A percentile compares a stretch with the other conserved stretches of the same genome.
These are phyloP conservation scores for Ceratocystis lukuohia DNA, from an alignment of 2,329 filamentous ascomycete genomes.

Conservation along the genomic window DNA sequence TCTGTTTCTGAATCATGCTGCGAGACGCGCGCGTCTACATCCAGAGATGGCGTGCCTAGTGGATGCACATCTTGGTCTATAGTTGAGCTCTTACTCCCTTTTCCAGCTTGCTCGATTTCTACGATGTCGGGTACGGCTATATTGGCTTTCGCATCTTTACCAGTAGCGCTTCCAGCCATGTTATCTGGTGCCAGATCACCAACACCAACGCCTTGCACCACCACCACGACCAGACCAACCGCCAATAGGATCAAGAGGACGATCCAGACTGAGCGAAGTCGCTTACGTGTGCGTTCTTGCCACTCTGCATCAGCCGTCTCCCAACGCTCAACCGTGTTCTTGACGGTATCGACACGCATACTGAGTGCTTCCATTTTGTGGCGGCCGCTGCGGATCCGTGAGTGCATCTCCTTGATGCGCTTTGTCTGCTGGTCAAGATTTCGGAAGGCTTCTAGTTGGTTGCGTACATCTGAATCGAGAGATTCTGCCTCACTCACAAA, in stretches of 20 bases:
- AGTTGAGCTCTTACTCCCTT: neutral
- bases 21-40: neutral
- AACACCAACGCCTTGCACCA: constrained; percentile 11
- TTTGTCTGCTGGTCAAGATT: constrained; percentile 52
- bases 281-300: constrained; percentile 52
- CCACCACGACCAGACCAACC: constrained; percentile 34
- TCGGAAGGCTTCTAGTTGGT: constrained; percentile 47
- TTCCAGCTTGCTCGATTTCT: neutral
- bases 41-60: neutral
- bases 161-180: neutral
- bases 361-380: constrained; percentile 47
- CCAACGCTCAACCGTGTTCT: constrained; percentile 51
- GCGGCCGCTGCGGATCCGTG: constrained; percentile 46
- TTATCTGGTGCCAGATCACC: constrained; percentile 1
- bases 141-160: neutral
- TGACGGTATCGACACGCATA: constrained; percentile 49
- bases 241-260: constrained; percentile 39
- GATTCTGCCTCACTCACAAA: constrained; percentile 49
- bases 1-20: constrained; percentile 6
- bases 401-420: constrained; percentile 48
- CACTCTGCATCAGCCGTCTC: constrained; percentile 53
- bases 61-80: neutral
- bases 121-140: neutral
- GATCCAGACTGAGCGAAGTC: constrained; percentile 51
- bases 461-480: constrained; percentile 45